Evolutionary conservation across 2,329 filamentous ascomycete genomes (phyloP), one percentile per base, ranked within the genome.

Genomic region (Aspergillus pseudoglaucus): DNA sequence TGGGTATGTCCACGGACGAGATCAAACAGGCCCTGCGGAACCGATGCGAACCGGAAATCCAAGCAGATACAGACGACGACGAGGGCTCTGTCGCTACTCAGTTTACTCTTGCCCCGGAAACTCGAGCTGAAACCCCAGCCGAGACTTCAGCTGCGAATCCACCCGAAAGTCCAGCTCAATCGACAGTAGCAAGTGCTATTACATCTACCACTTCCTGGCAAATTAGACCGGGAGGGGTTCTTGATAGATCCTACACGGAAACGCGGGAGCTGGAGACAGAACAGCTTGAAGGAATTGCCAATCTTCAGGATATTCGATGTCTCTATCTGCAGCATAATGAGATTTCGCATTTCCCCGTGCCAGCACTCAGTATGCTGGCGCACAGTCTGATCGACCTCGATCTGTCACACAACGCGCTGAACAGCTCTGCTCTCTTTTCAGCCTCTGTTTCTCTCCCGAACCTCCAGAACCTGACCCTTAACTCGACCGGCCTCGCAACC

Each of bases 271-370:
- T 80, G 76, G 61, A 76, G 64, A 38, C 74, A 78, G 48, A 75
- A 64, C 63, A 72, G 27, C 58, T 77, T 12, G 65, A 70, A 40
- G 61, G 65, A 23, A 72, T 78, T 48, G 15, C 37, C 17, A 62
- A 75, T 25, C 65, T 59, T 18, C 68, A 75, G 48, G 72, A 76
- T 27, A 69, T 82, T 44, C 74, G 73, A 46, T 75, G 77, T 38
- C 66, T 93, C 1, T 81, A 85, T 51, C 74, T 96, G 35, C 84
- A 90, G 47, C 83, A 88, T 61, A 97, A 96, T 64, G 75, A 81
- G 1, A 80, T 96, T 47, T 78, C 80, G 0, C 69, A 70, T 4
- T 79, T 96, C 2, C 90, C 91, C 0, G 73, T 78, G 2, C 67
- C 70, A 22, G 81, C 85, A 0, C 74, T 96, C 10, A 81, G 78